A percentile compares a stretch with the other conserved stretches of the same genome.
Conservation (phyloP, 345 rosid genomes). For the Eucalyptus guilfoylei region DNA sequence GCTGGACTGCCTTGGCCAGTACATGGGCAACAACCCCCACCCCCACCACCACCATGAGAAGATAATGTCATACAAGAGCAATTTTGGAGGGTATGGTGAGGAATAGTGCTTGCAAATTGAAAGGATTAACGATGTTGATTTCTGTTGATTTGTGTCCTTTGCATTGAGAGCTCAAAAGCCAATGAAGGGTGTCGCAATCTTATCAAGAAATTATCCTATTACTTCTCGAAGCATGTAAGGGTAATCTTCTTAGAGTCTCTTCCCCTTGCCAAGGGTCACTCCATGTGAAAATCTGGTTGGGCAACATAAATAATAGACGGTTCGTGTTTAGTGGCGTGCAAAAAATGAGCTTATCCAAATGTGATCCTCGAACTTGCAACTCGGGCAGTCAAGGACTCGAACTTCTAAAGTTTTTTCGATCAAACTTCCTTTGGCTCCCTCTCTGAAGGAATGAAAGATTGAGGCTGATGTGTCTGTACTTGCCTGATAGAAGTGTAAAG, state of each 20-base stretch:
- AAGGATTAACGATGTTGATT: background rate
- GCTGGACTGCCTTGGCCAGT: constrained; percentile 28
- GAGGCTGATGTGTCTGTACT: background rate
- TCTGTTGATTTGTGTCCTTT: background rate
- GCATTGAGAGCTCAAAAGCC: background rate
- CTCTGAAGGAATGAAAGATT: background rate
- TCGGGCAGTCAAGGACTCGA: background rate
- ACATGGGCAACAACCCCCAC: background rate
- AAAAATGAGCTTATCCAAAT: background rate
- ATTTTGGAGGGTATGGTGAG: background rate
- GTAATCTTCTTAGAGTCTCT: background rate
- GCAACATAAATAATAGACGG: background rate
- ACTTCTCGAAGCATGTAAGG: background rate
- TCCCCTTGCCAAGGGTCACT: background rate
- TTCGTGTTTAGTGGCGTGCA: background rate
- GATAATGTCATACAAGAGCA: background rate
- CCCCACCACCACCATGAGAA: background rate
- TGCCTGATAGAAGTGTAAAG: background rate
- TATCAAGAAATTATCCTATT: background rate
- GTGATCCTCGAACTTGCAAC: background rate
- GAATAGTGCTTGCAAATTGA: background rate
- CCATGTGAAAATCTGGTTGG: background rate
- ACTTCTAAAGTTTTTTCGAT: background rate
- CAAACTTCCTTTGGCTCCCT: background rate
- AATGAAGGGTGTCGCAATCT: background rate